Percentiles rank a stretch among this genome's conserved stretches.
phyloP scores from a whole-genome alignment of 805 yeast species.

The Ogataea thermomethanolica region DNA sequence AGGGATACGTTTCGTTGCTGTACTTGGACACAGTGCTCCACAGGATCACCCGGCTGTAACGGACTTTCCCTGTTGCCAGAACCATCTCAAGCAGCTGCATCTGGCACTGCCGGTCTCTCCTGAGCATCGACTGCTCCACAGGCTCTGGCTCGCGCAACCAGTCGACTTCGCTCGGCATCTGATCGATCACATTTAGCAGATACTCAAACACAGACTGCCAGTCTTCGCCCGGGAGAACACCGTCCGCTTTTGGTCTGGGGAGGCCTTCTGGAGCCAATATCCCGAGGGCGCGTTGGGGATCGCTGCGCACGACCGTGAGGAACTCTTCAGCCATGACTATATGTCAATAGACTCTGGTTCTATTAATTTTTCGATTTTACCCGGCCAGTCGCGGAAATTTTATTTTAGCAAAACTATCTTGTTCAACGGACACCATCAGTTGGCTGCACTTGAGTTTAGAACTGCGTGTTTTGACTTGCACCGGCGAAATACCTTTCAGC shows the following conservation, averaged over 20 bases:
- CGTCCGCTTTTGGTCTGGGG: too few relatives aligned
- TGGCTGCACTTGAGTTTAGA: neutral
- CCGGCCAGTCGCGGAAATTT: slow-evolving; percentile 9
- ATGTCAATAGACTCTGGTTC: neutral
- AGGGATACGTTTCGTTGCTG: too few relatives aligned
- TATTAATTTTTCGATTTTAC: slow-evolving; percentile 2
- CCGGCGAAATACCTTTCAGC: neutral
- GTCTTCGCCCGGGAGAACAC: neutral
- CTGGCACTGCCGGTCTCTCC: neutral
- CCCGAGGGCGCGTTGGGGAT: too few relatives aligned
- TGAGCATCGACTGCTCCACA: neutral
- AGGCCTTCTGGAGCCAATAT: too few relatives aligned
- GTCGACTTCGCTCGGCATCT: neutral
- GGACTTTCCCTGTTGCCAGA: too few relatives aligned
- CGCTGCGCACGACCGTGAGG: too few relatives aligned
- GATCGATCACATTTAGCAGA: neutral
- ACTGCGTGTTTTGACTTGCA: neutral
- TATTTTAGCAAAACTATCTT: slow-evolving; percentile 4
- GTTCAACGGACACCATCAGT: neutral
- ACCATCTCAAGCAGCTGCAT: too few relatives aligned
- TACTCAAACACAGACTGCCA: neutral
- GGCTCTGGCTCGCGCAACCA: slow-evolving; percentile 1
- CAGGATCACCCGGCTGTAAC: too few relatives aligned
- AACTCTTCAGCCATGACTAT: too few relatives aligned
- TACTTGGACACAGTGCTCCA: too few relatives aligned